These are phyloP conservation scores for Oryza rufipogon DNA, from an alignment of 176 grass and related monocot genomes.

Conservation along the genomic window DNA sequence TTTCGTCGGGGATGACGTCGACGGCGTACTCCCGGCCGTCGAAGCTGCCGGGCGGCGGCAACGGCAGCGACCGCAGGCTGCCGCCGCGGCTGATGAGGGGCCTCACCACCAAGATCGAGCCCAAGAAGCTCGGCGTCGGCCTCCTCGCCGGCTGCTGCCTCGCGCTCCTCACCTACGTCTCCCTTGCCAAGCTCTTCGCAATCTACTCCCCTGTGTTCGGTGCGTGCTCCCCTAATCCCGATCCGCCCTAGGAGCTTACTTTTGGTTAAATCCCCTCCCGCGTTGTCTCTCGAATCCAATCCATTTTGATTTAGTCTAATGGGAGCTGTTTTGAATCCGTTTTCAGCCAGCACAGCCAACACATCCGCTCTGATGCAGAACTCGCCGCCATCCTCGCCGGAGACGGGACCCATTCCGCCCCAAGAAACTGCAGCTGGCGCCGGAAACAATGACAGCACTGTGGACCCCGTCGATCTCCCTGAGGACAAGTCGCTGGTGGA, in stretches of 20 bases:
- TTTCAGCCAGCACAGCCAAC: constrained; percentile 50
- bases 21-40: constrained; percentile 51
- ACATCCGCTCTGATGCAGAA: constrained; percentile 44
- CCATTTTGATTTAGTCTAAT: neutral
- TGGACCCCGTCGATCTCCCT: constrained; percentile 28
- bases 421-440: neutral
- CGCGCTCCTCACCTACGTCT: constrained; percentile 70
- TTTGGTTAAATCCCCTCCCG: neutral
- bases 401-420: constrained; percentile 33
- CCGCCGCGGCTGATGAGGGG: constrained; percentile 39
- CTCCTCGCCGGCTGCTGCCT: constrained; percentile 64
- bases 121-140: constrained; percentile 64
- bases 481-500: neutral
- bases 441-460: neutral
- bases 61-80: constrained; percentile 21
- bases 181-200: constrained; percentile 69
- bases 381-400: constrained; percentile 22
- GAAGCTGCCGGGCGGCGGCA: constrained; percentile 26
- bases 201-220: constrained; percentile 77
- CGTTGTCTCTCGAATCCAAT: neutral
- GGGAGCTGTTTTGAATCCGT: neutral
- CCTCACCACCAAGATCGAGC: constrained; percentile 60
- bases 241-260: neutral
- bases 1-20: constrained; percentile 31
- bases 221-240: neutral